Percentiles rank a stretch among this genome's conserved stretches.
phyloP scores from a whole-genome alignment of 305 asterid species.

The Nicotiana rustica region DNA sequence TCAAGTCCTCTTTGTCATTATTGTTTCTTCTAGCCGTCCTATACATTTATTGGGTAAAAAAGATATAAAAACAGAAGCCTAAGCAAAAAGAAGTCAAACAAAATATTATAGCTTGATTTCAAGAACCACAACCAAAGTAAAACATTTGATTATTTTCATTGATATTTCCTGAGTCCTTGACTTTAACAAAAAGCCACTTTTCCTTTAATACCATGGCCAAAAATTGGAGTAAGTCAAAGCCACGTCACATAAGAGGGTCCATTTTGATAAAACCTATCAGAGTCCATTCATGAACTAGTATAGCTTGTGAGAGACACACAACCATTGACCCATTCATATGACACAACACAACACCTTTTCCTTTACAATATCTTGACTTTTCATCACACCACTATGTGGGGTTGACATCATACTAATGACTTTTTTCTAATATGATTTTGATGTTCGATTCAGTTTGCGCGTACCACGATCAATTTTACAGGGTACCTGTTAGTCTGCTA shows the following conservation, averaged over 20 bases:
- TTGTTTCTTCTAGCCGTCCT: not conserved
- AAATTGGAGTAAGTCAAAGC: conserved; percentile 1
- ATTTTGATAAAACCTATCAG: not conserved
- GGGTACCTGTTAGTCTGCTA: too few relatives aligned
- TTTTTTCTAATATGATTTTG: not conserved
- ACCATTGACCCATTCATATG: conserved; percentile 22
- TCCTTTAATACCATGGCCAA: not conserved
- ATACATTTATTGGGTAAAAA: not conserved
- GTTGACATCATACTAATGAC: conserved; percentile 7
- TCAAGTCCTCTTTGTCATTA: not conserved
- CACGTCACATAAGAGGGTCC: conserved; percentile 2
- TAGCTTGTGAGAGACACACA: conserved; percentile 23
- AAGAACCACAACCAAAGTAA: not conserved
- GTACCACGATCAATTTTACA: too few relatives aligned
- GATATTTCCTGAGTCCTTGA: not conserved
- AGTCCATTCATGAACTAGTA: not conserved
- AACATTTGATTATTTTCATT: not conserved
- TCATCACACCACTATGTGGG: conserved; percentile 20
- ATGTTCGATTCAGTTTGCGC: too few relatives aligned
- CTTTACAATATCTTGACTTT: not conserved
- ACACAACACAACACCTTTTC: not conserved
- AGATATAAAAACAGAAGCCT: not conserved
- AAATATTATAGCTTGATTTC: not conserved
- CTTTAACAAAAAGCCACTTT: not conserved
- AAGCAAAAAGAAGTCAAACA: not conserved